Evolutionary conservation across 768 basidiomycete species (phyloP).

Genomic region (Tylopilus plumbeoviolaceoides): DNA sequence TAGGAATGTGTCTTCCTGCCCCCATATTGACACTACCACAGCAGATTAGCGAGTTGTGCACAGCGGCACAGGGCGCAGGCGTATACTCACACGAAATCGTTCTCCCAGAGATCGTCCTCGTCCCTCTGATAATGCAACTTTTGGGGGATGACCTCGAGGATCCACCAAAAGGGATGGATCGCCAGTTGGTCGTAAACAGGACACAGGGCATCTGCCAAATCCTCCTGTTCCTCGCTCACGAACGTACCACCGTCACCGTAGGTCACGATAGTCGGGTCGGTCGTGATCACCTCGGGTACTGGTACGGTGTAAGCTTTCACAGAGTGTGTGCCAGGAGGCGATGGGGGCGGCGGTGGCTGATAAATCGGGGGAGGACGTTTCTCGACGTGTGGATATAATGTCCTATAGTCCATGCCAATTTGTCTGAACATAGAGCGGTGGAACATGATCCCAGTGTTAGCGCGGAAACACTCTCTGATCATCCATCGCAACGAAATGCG

Average conservation of each 20-base stretch:
- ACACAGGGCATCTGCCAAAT: constrained; percentile 52
- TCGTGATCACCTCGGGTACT: constrained; percentile 12
- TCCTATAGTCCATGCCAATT: constrained; percentile 45
- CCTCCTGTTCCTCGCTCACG: constrained; percentile 57
- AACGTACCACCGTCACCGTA: constrained; percentile 18
- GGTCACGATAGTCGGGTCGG: constrained; percentile 14
- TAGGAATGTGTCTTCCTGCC: constrained; percentile 38
- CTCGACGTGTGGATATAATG: constrained; percentile 42
- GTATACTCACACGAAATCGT: constrained; percentile 17
- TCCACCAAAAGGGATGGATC: constrained; percentile 52
- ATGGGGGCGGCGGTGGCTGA: constrained; percentile 19
- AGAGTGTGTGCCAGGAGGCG: too few species aligned
- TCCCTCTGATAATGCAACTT: constrained; percentile 25
- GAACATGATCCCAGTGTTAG: constrained; percentile 58
- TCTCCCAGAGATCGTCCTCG: constrained; percentile 14
- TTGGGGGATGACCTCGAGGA: constrained; percentile 53
- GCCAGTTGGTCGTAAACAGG: constrained; percentile 54
- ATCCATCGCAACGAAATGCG: constrained; percentile 77
- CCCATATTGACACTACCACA: constrained; percentile 36
- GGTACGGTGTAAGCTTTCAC: constrained; percentile 5
- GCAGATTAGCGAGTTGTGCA: neutral
- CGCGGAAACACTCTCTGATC: constrained; percentile 61
- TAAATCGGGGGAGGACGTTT: constrained; percentile 38
- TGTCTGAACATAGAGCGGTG: constrained; percentile 37
- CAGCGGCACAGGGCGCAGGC: neutral